Evolutionary conservation across 495 filamentous ascomycete species (phyloP).

Genomic region (Aspergillus bridgeri): DNA sequence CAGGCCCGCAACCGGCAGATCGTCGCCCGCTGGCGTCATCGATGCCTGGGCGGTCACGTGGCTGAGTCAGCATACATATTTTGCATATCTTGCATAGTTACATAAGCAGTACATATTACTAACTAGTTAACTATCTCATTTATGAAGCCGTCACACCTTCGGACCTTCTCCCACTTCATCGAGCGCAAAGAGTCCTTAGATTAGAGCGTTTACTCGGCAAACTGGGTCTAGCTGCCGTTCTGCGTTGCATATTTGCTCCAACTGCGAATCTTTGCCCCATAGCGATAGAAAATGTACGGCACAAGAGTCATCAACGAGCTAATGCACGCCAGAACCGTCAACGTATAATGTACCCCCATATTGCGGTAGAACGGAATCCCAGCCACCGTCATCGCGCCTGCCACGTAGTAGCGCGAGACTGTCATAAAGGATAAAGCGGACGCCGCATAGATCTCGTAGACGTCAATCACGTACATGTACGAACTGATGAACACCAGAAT

Average conservation of each 20-base stretch:
- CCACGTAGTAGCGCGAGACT: conserved; percentile 44
- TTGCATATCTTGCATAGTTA: too few species aligned
- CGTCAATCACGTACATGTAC: conserved; percentile 54
- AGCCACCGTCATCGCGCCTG: conserved; percentile 45
- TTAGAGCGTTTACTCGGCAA: too few species aligned
- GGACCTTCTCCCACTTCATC: neutral
- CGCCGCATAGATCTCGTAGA: conserved; percentile 43
- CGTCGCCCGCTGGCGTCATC: neutral
- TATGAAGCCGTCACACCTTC: too few species aligned
- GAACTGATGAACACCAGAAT: conserved; percentile 46
- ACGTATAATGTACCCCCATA: conserved; percentile 51
- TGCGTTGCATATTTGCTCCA: too few species aligned
- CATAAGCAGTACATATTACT: too few species aligned
- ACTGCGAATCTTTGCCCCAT: conserved; percentile 43
- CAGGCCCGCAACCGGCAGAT: conserved; percentile 4
- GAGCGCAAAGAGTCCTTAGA: too few species aligned
- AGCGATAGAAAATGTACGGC: conserved; percentile 52
- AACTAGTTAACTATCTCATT: neutral
- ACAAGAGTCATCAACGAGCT: conserved; percentile 47
- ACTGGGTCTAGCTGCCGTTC: too few species aligned
- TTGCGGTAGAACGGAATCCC: conserved; percentile 49
- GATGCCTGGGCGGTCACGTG: neutral
- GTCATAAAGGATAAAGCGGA: conserved; percentile 46
- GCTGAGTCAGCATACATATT: too few species aligned
- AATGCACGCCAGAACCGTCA: conserved; percentile 50